These are phyloP conservation scores for Aspergillus sp. DNA, from an alignment of 2,329 filamentous ascomycete genomes.

Conservation along the genomic window DNA sequence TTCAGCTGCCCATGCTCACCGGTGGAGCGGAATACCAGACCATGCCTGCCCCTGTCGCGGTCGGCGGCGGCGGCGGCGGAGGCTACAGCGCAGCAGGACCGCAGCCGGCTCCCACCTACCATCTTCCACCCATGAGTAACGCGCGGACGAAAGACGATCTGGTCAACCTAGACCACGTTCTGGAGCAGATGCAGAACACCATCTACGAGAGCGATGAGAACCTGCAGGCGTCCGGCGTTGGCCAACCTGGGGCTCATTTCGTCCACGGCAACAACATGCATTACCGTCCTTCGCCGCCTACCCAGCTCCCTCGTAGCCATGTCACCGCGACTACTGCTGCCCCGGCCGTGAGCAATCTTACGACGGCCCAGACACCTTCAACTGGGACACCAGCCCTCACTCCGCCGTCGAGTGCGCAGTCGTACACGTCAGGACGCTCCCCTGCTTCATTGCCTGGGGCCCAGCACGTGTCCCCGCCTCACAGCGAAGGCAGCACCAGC, in stretches of 20 bases:
- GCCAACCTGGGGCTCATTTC: constrained; percentile 63
- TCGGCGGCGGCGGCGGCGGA: constrained; percentile 40
- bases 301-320: constrained; percentile 34
- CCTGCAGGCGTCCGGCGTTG: constrained; percentile 67
- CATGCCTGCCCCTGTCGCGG: constrained; percentile 46
- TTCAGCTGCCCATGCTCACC: constrained; percentile 53
- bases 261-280: constrained; percentile 42
- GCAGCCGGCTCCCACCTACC: constrained; percentile 68
- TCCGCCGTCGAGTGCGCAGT: constrained; percentile 53
- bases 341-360: constrained; percentile 30
- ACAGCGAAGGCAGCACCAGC: constrained; percentile 38
- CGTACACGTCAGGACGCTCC: constrained; percentile 54
- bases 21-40: constrained; percentile 47
- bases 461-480: constrained; percentile 43
- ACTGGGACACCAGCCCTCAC: constrained; percentile 53
- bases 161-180: constrained; percentile 84
- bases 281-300: constrained; percentile 48
- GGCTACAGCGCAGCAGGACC: constrained; percentile 48
- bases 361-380: constrained; percentile 37
- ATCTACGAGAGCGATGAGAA: constrained; percentile 88
- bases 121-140: constrained; percentile 76
- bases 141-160: constrained; percentile 89
- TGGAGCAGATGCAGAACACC: constrained; percentile 92
- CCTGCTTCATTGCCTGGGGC: constrained; percentile 46
- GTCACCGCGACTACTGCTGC: constrained; percentile 28